Conservation (phyloP, 2,329 filamentous ascomycete species). For the Colletotrichum noveboracense region DNA sequence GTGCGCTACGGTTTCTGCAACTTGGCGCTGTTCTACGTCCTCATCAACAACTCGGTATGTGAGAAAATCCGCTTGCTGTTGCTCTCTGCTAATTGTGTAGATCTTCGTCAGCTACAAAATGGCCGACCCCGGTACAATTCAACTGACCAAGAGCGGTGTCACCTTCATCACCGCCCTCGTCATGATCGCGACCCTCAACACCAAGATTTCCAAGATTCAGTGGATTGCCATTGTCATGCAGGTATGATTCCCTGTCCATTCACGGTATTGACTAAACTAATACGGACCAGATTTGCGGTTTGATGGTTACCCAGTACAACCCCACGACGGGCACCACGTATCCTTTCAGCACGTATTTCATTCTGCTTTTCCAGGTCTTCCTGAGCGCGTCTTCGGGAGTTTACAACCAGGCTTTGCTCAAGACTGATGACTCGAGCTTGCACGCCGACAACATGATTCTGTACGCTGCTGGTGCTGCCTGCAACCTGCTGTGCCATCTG, state of each 20-base stretch:
- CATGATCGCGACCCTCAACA: slow-evolving; percentile 30
- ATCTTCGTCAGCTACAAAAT: slow-evolving; percentile 35
- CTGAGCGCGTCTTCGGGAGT: slow-evolving; percentile 36
- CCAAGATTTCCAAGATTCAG: slow-evolving; percentile 32
- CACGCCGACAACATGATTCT: slow-evolving; percentile 37
- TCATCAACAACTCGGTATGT: slow-evolving; percentile 37
- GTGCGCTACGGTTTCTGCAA: slow-evolving; percentile 35
- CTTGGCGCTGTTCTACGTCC: slow-evolving; percentile 35
- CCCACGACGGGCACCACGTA: slow-evolving; percentile 32
- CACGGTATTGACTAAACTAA: not conserved
- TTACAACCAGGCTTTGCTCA: slow-evolving; percentile 38
- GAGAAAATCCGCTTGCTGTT: not conserved
- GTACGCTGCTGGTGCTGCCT: slow-evolving; percentile 31
- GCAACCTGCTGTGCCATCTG: slow-evolving; percentile 35
- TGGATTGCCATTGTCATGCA: slow-evolving; percentile 37
- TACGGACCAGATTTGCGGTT: slow-evolving; percentile 28
- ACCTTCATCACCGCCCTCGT: slow-evolving; percentile 36
- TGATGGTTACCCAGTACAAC: slow-evolving; percentile 35
- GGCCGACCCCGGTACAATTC: slow-evolving; percentile 36
- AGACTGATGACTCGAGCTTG: slow-evolving; percentile 33
- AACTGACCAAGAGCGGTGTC: slow-evolving; percentile 34
- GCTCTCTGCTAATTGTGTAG: slow-evolving; percentile 23
- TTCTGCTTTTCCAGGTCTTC: slow-evolving; percentile 35
- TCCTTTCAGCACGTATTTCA: slow-evolving; percentile 31
- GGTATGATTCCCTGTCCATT: slow-evolving; percentile 12